Conservation (phyloP, 306 rosid species). For the Vachellia pachyceras region DNA sequence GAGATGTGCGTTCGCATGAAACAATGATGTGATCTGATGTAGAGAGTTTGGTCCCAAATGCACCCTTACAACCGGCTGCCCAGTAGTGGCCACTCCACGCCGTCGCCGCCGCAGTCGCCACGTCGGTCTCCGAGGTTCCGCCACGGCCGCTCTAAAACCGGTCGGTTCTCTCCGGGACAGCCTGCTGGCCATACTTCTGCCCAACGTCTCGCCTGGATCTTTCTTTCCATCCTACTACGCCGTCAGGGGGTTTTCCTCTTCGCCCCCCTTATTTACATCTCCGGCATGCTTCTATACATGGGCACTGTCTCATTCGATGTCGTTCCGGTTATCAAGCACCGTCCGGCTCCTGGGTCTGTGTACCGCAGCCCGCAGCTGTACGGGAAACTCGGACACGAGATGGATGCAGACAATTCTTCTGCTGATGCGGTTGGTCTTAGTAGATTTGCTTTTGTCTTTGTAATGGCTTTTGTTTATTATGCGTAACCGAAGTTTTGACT, state of each 20-base stretch:
- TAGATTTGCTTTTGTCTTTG: neutral
- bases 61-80: slow-evolving; percentile 92
- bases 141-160: slow-evolving; percentile 64
- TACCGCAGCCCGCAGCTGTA: slow-evolving; percentile 91
- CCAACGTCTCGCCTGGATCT: slow-evolving; percentile 82
- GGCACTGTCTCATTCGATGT: slow-evolving; percentile 93
- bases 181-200: slow-evolving; percentile 55
- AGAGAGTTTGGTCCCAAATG: slow-evolving; percentile 61
- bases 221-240: slow-evolving; percentile 84
- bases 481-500: neutral
- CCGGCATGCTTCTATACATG: slow-evolving; percentile 95
- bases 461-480: slow-evolving; percentile 29
- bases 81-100: slow-evolving; percentile 88
- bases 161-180: slow-evolving; percentile 58
- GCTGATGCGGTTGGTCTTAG: slow-evolving; percentile 77
- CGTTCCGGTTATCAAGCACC: slow-evolving; percentile 83
- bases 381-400: slow-evolving; percentile 71
- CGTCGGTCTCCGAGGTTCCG: slow-evolving; percentile 85
- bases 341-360: slow-evolving; percentile 81
- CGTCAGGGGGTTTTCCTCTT: slow-evolving; percentile 94
- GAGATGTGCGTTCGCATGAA: neutral
- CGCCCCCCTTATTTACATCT: slow-evolving; percentile 94
- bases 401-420: slow-evolving; percentile 88
- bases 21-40: slow-evolving; percentile 35
- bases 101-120: slow-evolving; percentile 91